Evolutionary conservation across 169 alveolate species (phyloP), one percentile per base, ranked within the genome.

Genomic region (Eimeria necatrix): DNA sequence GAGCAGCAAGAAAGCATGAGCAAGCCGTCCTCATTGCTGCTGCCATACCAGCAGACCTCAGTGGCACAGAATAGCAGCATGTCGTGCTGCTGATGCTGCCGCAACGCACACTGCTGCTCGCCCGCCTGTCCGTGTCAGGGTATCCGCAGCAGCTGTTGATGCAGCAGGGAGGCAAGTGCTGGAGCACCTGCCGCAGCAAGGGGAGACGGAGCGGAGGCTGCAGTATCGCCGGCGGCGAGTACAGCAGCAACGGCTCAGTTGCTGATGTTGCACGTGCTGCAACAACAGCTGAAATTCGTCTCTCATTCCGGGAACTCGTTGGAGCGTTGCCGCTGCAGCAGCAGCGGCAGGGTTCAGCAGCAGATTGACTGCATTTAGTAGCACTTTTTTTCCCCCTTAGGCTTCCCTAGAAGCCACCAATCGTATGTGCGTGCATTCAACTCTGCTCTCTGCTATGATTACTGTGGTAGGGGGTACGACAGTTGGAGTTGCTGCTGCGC

Each of bases 391-490:
- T 32, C 41, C 41, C 41, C 2, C 91, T 84, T 84, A 84, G 92
- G 92, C 92, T 84, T 84, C 92, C 92, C 92, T 84, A 84, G 92
- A 84, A 84, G 92, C 92, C 92, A 84, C 92, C 92, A 80, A 80
- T 52, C 10, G 24, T 26, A 8, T 61, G 68, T 51, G 73, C 53
- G 61, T 74, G 18, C 61, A 74, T 18, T 46, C 20, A 32, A 24
- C 6, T 26, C 88, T 1, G 26, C 14, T 6, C 12, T 24, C 24
- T 53, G 90, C 26, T 53, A 20, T 41, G 84, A 41, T 46, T 60
- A 4, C 71, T 24, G 71, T 73, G 84, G n/a, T 20, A 74, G 4
- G 8, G 59, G 14, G 56, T 20, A 41, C 60, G 20, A 20, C 16
- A 20, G 61, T 26, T 73, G 26, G 16, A 20, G 61, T n/a, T 74